Evolutionary conservation across 2,329 filamentous ascomycete species (phyloP), one percentile per base, ranked within the genome.

Genomic region (Claviceps capensis): DNA sequence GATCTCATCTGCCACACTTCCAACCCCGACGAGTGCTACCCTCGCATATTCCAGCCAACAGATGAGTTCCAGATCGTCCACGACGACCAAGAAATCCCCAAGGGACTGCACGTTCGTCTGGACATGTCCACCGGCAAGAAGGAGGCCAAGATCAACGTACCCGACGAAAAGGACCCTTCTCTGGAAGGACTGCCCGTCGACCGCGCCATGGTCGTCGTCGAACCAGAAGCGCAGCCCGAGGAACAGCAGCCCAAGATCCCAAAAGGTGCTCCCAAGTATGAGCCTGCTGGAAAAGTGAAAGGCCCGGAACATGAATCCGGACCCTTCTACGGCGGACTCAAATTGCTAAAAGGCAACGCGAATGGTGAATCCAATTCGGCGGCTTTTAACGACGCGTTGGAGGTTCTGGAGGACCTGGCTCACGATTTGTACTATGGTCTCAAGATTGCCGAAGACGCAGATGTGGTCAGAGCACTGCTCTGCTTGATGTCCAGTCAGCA

Each of bases 401-500:
- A 77, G 37, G 71, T 71, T 37, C 72, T 86, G n/a, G 72, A 77
- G 55, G 81, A 85, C 6, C 67, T 84, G 30, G 76, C 81, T 0
- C 81, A 85, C 63, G 82, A 85, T 63, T 79, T 85, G 56, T 85
- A 83, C 68, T 86, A 84, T 63, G 82, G 82, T 9, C 68, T 81
- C 17, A 78, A 82, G 62, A 74, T 85, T 53, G 71, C 75, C 22
- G 76, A 80, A 61, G 76, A 82, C 56, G 60, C 68, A 2, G 72
- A 73, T 2, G 74, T 75, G 1, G 58, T 82, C 50, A 72, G 71
- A 55, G 65, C 72, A n/a, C 71, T 85, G 2, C 66, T 83, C 54
- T 82, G 79, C 60, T 67, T 82, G 40, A 74, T 81, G 64, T 59
- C 63, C 26, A 54, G 66, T 58, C 45, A 53, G 42, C 51, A 64